Conservation (phyloP, 2,329 filamentous ascomycete genomes). For the Aspergillus piperis region DNA sequence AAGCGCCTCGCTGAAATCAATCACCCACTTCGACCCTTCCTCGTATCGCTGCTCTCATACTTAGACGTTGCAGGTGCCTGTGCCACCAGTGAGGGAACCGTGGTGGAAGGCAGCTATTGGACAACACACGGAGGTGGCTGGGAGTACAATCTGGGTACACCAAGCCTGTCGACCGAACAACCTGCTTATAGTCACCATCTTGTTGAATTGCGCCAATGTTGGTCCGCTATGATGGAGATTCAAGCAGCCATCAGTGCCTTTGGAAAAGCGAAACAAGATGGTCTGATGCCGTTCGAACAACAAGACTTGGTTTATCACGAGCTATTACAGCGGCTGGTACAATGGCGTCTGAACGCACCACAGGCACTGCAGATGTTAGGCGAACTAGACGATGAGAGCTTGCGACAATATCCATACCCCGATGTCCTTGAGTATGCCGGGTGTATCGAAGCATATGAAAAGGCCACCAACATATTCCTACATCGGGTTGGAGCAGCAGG, state of each 20-base stretch:
- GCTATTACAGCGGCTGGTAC: slow-evolving; percentile 29
- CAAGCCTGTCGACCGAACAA: slow-evolving; percentile 28
- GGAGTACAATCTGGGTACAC: slow-evolving; percentile 40
- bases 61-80: slow-evolving; percentile 44
- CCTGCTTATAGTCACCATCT: slow-evolving; percentile 26
- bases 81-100: slow-evolving; percentile 39
- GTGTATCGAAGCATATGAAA: slow-evolving; percentile 41
- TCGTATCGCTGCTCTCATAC: slow-evolving; percentile 43
- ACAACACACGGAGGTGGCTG: slow-evolving; percentile 40
- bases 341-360: slow-evolving; percentile 34
- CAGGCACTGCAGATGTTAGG: slow-evolving; percentile 29
- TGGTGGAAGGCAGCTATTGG: slow-evolving; percentile 44
- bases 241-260: slow-evolving; percentile 36
- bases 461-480: slow-evolving; percentile 38
- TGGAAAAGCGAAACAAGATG: slow-evolving; percentile 34
- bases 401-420: slow-evolving; percentile 30
- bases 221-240: slow-evolving; percentile 39
- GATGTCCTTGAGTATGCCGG: slow-evolving; percentile 39
- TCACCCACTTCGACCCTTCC: slow-evolving; percentile 38
- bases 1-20: slow-evolving; percentile 33
- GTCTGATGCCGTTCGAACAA: slow-evolving; percentile 30
- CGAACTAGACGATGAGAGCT: slow-evolving; percentile 31
- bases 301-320: slow-evolving; percentile 35
- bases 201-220: slow-evolving; percentile 31
- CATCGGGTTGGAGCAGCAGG: slow-evolving; percentile 35